These are phyloP conservation scores for Pythium aphanidermatum DNA, from an alignment of 352 stramenopile genomes.

Conservation along the genomic window DNA sequence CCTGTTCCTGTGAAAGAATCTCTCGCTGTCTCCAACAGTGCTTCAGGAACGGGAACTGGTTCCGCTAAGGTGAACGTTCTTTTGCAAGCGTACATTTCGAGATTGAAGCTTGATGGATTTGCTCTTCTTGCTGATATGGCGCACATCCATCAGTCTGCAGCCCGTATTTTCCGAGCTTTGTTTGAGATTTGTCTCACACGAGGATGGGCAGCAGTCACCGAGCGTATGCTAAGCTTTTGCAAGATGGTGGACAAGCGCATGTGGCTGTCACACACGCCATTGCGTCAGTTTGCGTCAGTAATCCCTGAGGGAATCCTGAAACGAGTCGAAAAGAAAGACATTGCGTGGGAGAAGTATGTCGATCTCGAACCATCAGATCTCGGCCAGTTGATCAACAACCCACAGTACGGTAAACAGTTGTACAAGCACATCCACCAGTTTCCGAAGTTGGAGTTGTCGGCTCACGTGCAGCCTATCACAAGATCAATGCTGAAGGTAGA, in stretches of 20 bases:
- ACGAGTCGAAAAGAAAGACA: constrained; percentile 98
- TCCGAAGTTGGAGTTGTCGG: constrained; percentile 94
- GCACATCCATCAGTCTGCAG: constrained; percentile 98
- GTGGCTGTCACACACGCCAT: constrained; percentile 96
- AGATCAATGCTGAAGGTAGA: constrained; percentile 96
- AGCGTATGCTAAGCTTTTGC: constrained; percentile 95
- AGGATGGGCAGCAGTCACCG: constrained; percentile 92
- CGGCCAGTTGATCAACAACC: constrained; percentile 95
- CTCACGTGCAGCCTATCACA: constrained; percentile 98
- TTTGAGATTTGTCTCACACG: constrained; percentile 98
- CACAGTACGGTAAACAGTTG: constrained; percentile 97
- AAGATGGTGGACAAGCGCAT: constrained; percentile 99
- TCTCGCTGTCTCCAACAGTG: constrained; percentile 40
- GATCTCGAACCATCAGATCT: constrained; percentile 97
- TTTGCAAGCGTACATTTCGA: constrained; percentile 98
- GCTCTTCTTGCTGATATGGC: constrained; percentile 98
- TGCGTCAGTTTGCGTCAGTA: constrained; percentile 93
- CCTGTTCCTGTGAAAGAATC: constrained; percentile 98
- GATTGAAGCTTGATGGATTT: constrained; percentile 97
- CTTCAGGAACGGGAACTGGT: constrained; percentile 40
- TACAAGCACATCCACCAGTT: constrained; percentile 99
- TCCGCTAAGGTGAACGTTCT: constrained; percentile 99
- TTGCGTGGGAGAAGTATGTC: constrained; percentile 97
- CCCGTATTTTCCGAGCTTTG: constrained; percentile 96
- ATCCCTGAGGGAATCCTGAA: constrained; percentile 95